Evolutionary conservation across 177 flowering plant species (phyloP).

Genomic region (Vitis hybrid): DNA sequence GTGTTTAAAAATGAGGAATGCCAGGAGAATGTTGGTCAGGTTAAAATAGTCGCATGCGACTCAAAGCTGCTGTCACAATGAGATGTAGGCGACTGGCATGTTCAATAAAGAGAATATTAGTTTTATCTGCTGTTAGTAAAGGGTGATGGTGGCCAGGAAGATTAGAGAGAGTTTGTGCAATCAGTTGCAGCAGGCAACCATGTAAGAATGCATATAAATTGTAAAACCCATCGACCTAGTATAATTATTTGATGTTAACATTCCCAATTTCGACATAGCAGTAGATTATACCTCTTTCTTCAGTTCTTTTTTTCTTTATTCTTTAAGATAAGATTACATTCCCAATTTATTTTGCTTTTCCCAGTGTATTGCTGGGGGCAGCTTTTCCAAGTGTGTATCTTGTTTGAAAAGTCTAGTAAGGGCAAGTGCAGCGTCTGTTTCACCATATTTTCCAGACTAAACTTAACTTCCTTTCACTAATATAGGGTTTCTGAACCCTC

Average conservation of each 20-base stretch:
- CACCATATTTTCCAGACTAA: too few relatives aligned
- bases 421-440: too few relatives aligned
- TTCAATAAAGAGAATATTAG: neutral
- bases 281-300: neutral
- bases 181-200: neutral
- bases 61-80: conserved; percentile 80
- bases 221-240: conserved; percentile 11
- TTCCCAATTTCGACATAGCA: neutral
- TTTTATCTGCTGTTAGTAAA: neutral
- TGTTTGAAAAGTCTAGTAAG: too few relatives aligned
- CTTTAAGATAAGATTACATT: neutral
- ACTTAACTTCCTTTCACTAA: too few relatives aligned
- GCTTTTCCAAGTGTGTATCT: too few relatives aligned
- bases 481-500: too few relatives aligned
- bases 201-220: conserved; percentile 1
- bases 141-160: neutral
- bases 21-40: conserved; percentile 67
- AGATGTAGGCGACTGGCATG: conserved; percentile 10
- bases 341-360: too few relatives aligned
- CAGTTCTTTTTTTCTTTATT: neutral
- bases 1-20: conserved; percentile 72
- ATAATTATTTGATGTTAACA: neutral
- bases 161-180: neutral
- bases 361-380: too few relatives aligned
- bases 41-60: conserved; percentile 96